These are phyloP conservation scores for Volvox reticuliferus DNA, from an alignment of 139 green algal species.

Conservation along the genomic window DNA sequence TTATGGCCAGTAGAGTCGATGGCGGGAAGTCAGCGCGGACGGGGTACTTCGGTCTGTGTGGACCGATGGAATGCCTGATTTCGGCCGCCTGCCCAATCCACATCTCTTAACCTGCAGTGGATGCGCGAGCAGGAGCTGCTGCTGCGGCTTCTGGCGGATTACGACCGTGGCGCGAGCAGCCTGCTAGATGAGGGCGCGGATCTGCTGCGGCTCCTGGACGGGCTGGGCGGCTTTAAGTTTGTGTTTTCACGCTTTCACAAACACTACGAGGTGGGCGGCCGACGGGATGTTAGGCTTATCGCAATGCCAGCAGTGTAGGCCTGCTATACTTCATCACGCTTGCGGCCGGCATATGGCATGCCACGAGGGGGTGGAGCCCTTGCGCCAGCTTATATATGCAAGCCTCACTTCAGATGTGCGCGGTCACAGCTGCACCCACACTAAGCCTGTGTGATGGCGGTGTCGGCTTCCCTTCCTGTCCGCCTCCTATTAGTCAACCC, in stretches of 20 bases:
- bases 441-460: not conserved
- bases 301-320: no score
- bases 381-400: no score
- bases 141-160: constrained; percentile 61
- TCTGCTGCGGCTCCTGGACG: constrained; percentile 55
- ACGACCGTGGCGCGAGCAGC: not conserved
- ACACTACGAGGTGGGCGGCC: constrained; percentile 61
- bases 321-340: no score
- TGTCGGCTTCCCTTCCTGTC: no score
- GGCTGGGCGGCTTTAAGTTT: constrained; percentile 58
- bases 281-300: no score
- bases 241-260: constrained; percentile 64
- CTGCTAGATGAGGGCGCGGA: not conserved
- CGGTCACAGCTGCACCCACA: not conserved
- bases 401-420: not conserved
- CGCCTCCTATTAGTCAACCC: not conserved
- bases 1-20: no score
- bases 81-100: no score
- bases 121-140: constrained; percentile 19
- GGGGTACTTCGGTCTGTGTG: no score
- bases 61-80: no score
- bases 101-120: not conserved
- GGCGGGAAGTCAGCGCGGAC: no score
- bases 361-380: no score
- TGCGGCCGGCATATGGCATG: no score